Percentiles rank a stretch among this genome's conserved stretches.
phyloP scores from a whole-genome alignment of 2,329 filamentous ascomycete genomes.

The Diaporthe caulivora region DNA sequence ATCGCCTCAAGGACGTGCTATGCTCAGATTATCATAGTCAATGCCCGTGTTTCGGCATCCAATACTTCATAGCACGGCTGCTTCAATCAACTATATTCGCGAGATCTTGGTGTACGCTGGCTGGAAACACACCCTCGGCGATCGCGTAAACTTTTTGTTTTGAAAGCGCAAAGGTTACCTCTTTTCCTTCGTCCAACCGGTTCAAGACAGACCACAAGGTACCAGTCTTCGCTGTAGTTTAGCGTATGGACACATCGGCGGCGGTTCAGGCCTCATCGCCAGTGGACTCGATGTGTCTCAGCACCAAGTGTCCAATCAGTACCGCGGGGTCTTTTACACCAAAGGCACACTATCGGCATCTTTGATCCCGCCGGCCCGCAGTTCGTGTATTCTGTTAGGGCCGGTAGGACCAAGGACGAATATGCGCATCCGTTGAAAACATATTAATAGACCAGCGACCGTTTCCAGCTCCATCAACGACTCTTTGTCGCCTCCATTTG shows the following conservation, averaged over 20 bases:
- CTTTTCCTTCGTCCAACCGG: conserved; percentile 45
- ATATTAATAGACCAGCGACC: conserved; percentile 40
- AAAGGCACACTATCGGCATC: conserved; percentile 39
- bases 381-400: conserved; percentile 37
- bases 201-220: conserved; percentile 42
- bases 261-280: conserved; percentile 55
- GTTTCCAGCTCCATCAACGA: conserved; percentile 33
- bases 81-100: conserved; percentile 42
- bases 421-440: conserved; percentile 35
- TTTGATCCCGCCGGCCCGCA: conserved; percentile 42
- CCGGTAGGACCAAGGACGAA: conserved; percentile 31
- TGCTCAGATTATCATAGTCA: conserved; percentile 42
- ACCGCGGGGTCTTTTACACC: conserved; percentile 40
- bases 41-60: conserved; percentile 39
- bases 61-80: conserved; percentile 44
- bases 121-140: conserved; percentile 41
- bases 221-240: conserved; percentile 41
- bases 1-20: conserved; percentile 39
- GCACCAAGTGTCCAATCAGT: conserved; percentile 13
- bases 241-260: conserved; percentile 48
- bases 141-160: conserved; percentile 38
- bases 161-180: conserved; percentile 44
- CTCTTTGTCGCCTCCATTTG: conserved; percentile 22
- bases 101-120: conserved; percentile 45
- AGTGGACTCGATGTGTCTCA: conserved; percentile 46